A percentile compares a stretch with the other conserved stretches of the same genome.
Evolutionary conservation across 2,329 filamentous ascomycete species (phyloP).

Genomic region (Aureobasidium sp.): DNA sequence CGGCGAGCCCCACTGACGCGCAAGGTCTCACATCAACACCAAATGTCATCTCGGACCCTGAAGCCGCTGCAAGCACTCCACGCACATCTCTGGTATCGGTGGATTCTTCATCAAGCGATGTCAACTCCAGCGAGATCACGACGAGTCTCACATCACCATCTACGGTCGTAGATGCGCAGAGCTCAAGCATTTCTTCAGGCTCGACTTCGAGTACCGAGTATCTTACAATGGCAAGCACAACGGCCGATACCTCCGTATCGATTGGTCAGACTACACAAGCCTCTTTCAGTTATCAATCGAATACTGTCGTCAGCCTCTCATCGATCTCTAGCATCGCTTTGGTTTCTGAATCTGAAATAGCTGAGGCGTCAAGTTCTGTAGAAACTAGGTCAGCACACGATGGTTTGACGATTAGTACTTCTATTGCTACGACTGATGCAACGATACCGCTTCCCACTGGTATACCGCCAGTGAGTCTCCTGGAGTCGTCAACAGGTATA

Average conservation of each 20-base stretch:
- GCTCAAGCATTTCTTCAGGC: not conserved
- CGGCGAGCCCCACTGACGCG: too few relatives aligned
- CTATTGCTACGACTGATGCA: not conserved
- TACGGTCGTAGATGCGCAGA: not conserved
- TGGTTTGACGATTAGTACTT: too few relatives aligned
- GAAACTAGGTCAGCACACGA: too few relatives aligned
- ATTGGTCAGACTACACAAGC: not conserved
- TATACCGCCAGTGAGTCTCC: too few relatives aligned
- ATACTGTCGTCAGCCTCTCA: constrained; percentile 1
- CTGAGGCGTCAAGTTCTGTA: too few relatives aligned
- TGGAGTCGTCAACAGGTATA: not conserved
- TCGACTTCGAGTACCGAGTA: not conserved
- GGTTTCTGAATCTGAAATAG: not conserved
- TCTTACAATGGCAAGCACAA: not conserved
- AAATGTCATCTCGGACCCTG: not conserved
- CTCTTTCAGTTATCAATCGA: not conserved
- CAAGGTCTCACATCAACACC: not conserved
- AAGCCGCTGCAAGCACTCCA: not conserved
- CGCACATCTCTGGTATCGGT: not conserved
- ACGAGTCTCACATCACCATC: not conserved
- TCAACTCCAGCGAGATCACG: not conserved
- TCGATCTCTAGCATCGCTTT: not conserved
- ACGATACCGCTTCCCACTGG: not conserved
- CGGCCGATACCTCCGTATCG: not conserved
- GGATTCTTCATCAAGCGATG: not conserved